Base-by-base conservation (phyloP, 148 eudicot species). In the Rhododendron simsii region DNA sequence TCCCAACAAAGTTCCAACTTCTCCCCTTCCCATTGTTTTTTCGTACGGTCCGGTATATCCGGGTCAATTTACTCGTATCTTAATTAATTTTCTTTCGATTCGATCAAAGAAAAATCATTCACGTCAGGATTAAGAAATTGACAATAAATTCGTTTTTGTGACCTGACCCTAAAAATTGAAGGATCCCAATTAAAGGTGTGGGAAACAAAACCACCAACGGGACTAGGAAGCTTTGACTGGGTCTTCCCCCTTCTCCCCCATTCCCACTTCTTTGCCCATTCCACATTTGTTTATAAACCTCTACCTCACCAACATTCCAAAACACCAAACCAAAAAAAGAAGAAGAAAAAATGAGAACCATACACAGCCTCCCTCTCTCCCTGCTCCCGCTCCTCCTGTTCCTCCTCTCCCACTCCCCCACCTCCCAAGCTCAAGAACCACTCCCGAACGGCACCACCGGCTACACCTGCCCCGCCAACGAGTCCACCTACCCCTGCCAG, bases 361-460 rank as follows among this genome's bases (percentile, higher is more conserved):
- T 55, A 18, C 85, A 78, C 23, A 71, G 51, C 65, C 48, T 33
- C 28, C 44, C 47, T 63, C 50, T 65, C 83, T 44, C 67, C 0
- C 73, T 77, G 20, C 78, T 39, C 59, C 87, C 83, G 59, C 81
- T 91, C 59, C 20, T 87, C 88, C 75, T 86, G 45, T 63, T 79
- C 88, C 69, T 51, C 79, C 26, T 28, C 80, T 59, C 41, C 79
- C 88, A 53, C 26, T 13, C 81, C 21, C 26, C 65, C 74, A 75
- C 87, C 69, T 69, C 90, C 18, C 86, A 86, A 87, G 87, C 92
- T 83, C 92, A 86, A 48, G 48, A 33, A 83, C 94, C 95, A 74
- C 87, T 91, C 85, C 98, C 99, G 75, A 76, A 69, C 4, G 39
- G 39, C 89, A 94, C 88, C 57, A 81, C 81, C 35, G 99, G 99